Evolutionary conservation across 2,329 filamentous ascomycete species (phyloP).

Genomic region (Iodosphaeria phyllophila): DNA sequence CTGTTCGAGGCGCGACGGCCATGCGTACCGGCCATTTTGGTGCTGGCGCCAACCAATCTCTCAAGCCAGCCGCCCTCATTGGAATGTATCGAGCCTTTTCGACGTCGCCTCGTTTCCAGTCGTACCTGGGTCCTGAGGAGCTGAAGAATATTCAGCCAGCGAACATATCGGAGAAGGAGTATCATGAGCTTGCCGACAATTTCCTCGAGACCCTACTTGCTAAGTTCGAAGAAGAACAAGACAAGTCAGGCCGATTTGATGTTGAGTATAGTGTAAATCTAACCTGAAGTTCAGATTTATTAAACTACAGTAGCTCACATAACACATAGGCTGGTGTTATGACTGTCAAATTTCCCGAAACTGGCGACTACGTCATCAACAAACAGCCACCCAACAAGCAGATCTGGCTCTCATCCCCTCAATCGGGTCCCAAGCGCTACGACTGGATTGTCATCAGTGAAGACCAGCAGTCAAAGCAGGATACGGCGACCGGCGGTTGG

Average conservation of each 20-base stretch:
- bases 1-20: not conserved
- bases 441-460: conserved; percentile 70
- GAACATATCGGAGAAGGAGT: conserved; percentile 49
- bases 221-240: conserved; percentile 55
- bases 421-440: conserved; percentile 83
- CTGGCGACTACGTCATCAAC: conserved; percentile 85
- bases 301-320: conserved; percentile 1
- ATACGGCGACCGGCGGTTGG: conserved; percentile 58
- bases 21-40: not conserved
- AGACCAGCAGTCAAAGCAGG: conserved; percentile 62
- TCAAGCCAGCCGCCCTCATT: conserved; percentile 8
- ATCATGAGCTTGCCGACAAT: conserved; percentile 58
- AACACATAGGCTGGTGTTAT: conserved; percentile 60
- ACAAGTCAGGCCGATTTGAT: conserved; percentile 58
- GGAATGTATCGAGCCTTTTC: no score
- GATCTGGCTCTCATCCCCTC: conserved; percentile 88
- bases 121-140: conserved; percentile 15
- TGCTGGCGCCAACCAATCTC: conserved; percentile 6
- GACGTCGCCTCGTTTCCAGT: conserved; percentile 2
- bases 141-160: conserved; percentile 24
- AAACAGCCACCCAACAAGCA: conserved; percentile 97
- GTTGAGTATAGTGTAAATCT: conserved; percentile 72
- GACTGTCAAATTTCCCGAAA: conserved; percentile 47
- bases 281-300: not conserved
- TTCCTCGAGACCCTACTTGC: conserved; percentile 43